Base-by-base conservation (phyloP, 176 grass and related monocot species). In the Cymbopogon citratus region DNA sequence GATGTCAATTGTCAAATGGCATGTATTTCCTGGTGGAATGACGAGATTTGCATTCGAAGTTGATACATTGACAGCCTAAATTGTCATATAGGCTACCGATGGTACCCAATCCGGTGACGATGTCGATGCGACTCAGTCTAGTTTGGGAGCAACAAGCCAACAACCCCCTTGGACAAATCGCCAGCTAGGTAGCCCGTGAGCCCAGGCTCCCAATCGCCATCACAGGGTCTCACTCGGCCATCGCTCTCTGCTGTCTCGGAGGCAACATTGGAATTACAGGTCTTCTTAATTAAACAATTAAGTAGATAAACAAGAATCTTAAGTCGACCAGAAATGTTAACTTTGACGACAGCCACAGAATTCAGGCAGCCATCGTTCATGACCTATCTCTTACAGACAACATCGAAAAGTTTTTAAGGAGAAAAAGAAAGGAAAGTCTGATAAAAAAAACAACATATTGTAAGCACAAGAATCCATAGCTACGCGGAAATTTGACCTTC, bases 301-400 rank as follows among this genome's bases (percentile, higher is more conserved):
- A 12, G 49, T 40, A 19, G 7, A 48, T 59, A 59, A 36, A 76
- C 64, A 80, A 49, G 25, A 78, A 75, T n/a, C 49, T 63, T 68
- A 68, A 81, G 68, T 86, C 39, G 40, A 63, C 61, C 80, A 71
- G 69, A 72, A 79, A 83, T 43, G 60, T 75, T 33, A 73, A 69
- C 41, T 79, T 78, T n/a, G 84, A 90, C 45, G 74, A 86, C 80
- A 79, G 69, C 84, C 80, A 68, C 14, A 8, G 69, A 83, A 83
- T 86, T 83, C 56, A 73, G 88, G 79, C 80, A 68, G 73, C 38
- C 88, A 86, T 90, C 88, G 24, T 63, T 86, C 84, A 83, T 40
- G 68, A 82, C 73, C 73, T 86, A 90, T 74, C 79, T 73, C 66
- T 86, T 82, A 90, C 78, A 35, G 66, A 82, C 51, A 83, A 68